phyloP scores from a whole-genome alignment of 2,329 filamentous ascomycete genomes.

The Aureobasidium namibiae region DNA sequence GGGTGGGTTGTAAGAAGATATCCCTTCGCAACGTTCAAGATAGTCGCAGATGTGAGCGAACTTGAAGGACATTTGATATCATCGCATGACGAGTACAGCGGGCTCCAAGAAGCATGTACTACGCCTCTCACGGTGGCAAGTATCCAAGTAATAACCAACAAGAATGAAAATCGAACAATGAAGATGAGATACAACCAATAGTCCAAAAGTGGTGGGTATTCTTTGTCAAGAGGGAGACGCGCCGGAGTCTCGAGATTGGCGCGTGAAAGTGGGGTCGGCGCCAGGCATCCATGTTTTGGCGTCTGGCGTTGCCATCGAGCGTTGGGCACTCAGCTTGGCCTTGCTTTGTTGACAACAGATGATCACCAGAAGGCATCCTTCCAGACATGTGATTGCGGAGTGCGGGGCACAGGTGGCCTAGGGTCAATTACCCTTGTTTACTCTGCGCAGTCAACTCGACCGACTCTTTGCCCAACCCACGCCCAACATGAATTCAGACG shows the following conservation, averaged over 20 bases:
- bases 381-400: slow-evolving; percentile 1
- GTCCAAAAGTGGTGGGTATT: background rate
- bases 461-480: background rate
- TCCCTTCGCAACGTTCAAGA: slow-evolving; percentile 56
- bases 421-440: background rate
- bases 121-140: background rate
- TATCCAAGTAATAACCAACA: background rate
- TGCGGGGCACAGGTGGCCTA: background rate
- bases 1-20: slow-evolving; percentile 34
- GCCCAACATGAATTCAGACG: slow-evolving; percentile 14
- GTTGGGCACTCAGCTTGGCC: too few relatives aligned
- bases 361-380: background rate
- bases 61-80: slow-evolving; percentile 21
- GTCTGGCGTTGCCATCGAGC: background rate
- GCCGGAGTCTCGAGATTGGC: background rate
- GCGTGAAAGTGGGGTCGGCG: too few relatives aligned
- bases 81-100: background rate
- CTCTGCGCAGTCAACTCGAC: background rate
- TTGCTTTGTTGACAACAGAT: background rate
- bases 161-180: background rate
- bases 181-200: background rate
- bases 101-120: background rate
- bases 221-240: background rate
- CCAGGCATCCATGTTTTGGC: too few relatives aligned
- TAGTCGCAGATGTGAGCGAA: slow-evolving; percentile 64